Percentiles rank a stretch among this genome's conserved stretches.
phyloP scores from a whole-genome alignment of 2,329 filamentous ascomycete species.

The Graphium sp. region DNA sequence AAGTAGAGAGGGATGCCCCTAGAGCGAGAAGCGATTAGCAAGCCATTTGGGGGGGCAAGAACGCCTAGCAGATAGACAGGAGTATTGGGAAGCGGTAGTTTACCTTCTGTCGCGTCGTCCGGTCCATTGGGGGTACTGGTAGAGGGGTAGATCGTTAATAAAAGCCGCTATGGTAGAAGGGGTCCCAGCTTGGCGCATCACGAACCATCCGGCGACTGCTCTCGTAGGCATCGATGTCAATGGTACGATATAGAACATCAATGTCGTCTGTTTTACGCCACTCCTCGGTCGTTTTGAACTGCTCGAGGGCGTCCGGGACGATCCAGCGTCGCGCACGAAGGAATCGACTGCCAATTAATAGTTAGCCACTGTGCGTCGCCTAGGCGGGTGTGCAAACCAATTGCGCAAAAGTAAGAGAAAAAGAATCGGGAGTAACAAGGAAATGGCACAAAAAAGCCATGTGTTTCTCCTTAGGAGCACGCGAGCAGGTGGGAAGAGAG shows the following conservation, averaged over 20 bases:
- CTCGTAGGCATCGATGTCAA: conserved; percentile 74
- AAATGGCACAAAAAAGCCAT: background rate
- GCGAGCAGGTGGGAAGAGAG: conserved; percentile 5
- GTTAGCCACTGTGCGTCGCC: conserved; percentile 3
- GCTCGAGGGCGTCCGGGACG: conserved; percentile 57
- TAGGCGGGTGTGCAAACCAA: too few relatives aligned
- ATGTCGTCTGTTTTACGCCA: conserved; percentile 73
- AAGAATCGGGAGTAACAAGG: background rate
- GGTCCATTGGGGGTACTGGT: conserved; percentile 84
- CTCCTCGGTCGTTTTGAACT: conserved; percentile 78
- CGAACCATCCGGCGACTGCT: conserved; percentile 57
- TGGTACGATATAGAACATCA: conserved; percentile 67
- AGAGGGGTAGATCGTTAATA: background rate
- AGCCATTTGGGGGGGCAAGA: too few relatives aligned
- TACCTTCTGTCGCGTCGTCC: conserved; percentile 59
- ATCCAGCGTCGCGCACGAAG: conserved; percentile 73
- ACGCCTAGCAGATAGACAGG: too few relatives aligned
- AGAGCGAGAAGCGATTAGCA: background rate
- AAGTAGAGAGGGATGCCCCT: conserved; percentile 87
- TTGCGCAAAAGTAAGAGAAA: too few relatives aligned
- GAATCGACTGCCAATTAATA: conserved; percentile 46
- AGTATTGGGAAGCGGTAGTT: background rate
- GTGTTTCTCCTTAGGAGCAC: too few relatives aligned
- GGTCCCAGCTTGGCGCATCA: conserved; percentile 3
- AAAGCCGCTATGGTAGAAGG: conserved; percentile 1